Conservation (phyloP, 495 filamentous ascomycete species). For the Lichina pygmaea region DNA sequence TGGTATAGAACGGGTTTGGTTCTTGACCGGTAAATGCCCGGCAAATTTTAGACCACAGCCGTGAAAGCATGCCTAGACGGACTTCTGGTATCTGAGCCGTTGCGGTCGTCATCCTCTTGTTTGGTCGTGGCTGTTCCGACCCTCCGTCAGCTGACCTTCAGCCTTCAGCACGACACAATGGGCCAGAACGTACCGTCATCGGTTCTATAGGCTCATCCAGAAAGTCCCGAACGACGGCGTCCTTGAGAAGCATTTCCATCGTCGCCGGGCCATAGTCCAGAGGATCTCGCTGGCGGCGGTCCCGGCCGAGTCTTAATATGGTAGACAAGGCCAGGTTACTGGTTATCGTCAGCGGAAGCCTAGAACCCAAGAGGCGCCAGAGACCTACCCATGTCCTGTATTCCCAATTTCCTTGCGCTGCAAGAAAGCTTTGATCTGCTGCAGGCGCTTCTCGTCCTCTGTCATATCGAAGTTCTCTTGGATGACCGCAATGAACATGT, state of each 20-base stretch:
- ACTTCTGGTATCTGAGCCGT: constrained; percentile 6
- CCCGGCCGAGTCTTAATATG: constrained; percentile 57
- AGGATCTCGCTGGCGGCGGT: constrained; percentile 43
- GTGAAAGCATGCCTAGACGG: constrained; percentile 26
- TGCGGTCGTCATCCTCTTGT: background rate
- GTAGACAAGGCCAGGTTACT: constrained; percentile 66
- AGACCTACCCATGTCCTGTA: constrained; percentile 9
- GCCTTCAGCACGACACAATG: background rate
- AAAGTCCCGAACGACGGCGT: constrained; percentile 82
- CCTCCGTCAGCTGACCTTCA: too few species aligned
- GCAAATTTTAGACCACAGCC: constrained; percentile 26
- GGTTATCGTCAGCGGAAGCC: background rate
- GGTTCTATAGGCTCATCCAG: constrained; percentile 39
- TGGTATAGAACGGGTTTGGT: constrained; percentile 88
- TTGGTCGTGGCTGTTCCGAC: background rate
- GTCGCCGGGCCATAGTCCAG: constrained; percentile 69
- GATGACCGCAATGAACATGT: constrained; percentile 99
- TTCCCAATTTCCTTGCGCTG: constrained; percentile 68
- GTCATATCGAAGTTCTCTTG: constrained; percentile 99
- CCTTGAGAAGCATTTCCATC: constrained; percentile 85
- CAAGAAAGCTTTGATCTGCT: constrained; percentile 84
- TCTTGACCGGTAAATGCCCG: constrained; percentile 33
- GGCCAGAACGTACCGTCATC: background rate
- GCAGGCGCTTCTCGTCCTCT: constrained; percentile 89
- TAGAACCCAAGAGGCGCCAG: constrained; percentile 16